Percentiles rank a stretch among this genome's conserved stretches.
phyloP scores from a whole-genome alignment of 306 rosid genomes.

The Hylodesmum podocarpum region DNA sequence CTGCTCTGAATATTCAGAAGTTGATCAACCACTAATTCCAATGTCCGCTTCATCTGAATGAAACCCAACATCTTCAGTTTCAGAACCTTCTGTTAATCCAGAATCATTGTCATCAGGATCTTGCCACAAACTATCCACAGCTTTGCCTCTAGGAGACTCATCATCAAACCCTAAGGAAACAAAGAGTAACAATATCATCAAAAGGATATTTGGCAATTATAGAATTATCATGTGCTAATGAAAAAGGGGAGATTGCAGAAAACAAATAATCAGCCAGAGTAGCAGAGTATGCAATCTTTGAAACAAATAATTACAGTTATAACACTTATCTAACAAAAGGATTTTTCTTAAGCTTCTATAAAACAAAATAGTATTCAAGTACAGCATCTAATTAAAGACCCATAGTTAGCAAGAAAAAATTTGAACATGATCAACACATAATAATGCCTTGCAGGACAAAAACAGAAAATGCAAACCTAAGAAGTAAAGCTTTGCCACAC shows the following conservation, averaged over 20 bases:
- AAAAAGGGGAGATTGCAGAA: not conserved
- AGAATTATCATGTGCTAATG: not conserved
- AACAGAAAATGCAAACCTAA: not conserved
- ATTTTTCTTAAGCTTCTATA: not conserved
- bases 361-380: not conserved
- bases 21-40: conserved; percentile 31
- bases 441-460: conserved; percentile 1
- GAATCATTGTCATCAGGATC: conserved; percentile 29
- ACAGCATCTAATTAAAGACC: not conserved
- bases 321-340: not conserved
- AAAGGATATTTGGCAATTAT: conserved; percentile 5
- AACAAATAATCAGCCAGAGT: not conserved
- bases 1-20: conserved; percentile 35
- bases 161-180: conserved; percentile 44
- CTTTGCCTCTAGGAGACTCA: conserved; percentile 37
- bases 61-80: conserved; percentile 49
- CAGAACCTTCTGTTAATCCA: conserved; percentile 41
- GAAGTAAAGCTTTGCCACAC: not conserved
- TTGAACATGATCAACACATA: conserved; percentile 5
- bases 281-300: not conserved
- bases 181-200: not conserved
- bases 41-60: conserved; percentile 52
- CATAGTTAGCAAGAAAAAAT: not conserved
- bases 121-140: conserved; percentile 26
- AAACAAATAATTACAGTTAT: not conserved